Conservation (phyloP, 106 monocot genomes). For the Xerophyta viscosa region DNA sequence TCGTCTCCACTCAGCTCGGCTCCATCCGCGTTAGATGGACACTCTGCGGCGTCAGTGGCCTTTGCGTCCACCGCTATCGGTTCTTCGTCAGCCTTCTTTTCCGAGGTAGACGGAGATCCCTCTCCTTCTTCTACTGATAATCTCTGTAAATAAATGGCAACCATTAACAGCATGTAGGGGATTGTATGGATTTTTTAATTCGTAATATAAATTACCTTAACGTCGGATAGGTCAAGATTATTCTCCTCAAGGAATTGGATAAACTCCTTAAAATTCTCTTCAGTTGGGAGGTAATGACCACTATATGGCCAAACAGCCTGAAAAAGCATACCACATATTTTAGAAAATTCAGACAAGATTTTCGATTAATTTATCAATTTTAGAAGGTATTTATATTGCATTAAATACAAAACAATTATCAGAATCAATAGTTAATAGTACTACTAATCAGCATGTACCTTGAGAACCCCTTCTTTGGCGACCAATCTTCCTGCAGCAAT, state of each 20-base stretch:
- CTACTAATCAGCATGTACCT: slow-evolving; percentile 22
- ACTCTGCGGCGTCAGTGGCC: neutral
- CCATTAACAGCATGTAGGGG: neutral
- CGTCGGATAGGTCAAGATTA: slow-evolving; percentile 53
- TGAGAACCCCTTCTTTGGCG: slow-evolving; percentile 45
- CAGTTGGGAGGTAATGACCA: slow-evolving; percentile 93
- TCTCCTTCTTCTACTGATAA: slow-evolving; percentile 5
- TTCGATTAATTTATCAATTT: too few relatives aligned
- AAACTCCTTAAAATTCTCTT: slow-evolving; percentile 92
- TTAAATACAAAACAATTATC: too few relatives aligned
- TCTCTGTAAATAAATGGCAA: neutral
- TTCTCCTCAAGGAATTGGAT: slow-evolving; percentile 51
- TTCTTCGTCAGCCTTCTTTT: slow-evolving; percentile 7
- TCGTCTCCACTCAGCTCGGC: slow-evolving; percentile 13
- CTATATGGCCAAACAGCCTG: slow-evolving; percentile 90
- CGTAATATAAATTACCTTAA: slow-evolving; percentile 35
- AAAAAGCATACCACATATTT: too few relatives aligned
- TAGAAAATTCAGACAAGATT: too few relatives aligned
- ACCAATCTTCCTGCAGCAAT: slow-evolving; percentile 75
- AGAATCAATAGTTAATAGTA: too few relatives aligned
- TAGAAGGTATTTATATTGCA: too few relatives aligned
- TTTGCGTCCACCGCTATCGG: neutral
- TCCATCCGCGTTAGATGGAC: neutral
- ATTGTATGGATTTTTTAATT: neutral
- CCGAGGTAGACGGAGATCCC: slow-evolving; percentile 10